A percentile compares a stretch with the other conserved stretches of the same genome.
These are phyloP conservation scores for Huntiella savannae DNA, from an alignment of 2,329 filamentous ascomycete species.

Conservation along the genomic window DNA sequence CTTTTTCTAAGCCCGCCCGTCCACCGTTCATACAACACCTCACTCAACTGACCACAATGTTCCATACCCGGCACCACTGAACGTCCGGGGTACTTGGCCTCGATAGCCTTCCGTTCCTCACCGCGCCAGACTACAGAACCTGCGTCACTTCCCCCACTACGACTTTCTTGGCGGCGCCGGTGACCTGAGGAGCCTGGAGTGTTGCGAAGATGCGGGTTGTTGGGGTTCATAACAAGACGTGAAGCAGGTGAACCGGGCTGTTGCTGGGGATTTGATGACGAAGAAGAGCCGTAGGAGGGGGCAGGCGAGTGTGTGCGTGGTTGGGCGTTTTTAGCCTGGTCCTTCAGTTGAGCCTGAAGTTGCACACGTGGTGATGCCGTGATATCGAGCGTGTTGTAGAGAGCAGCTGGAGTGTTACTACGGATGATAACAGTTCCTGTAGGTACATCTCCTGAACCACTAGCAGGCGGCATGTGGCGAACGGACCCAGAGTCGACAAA, in stretches of 20 bases:
- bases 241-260: slow-evolving; percentile 21
- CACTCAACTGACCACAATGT: slow-evolving; percentile 72
- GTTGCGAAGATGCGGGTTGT: slow-evolving; percentile 61
- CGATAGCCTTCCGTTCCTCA: slow-evolving; percentile 18
- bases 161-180: slow-evolving; percentile 39
- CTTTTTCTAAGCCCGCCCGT: slow-evolving; percentile 58
- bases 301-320: slow-evolving; percentile 9
- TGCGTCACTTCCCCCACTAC: slow-evolving; percentile 23
- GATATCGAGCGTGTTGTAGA: slow-evolving; percentile 10
- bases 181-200: slow-evolving; percentile 29
- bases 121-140: slow-evolving; percentile 12
- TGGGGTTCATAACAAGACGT: slow-evolving; percentile 60
- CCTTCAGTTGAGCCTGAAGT: neutral
- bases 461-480: slow-evolving; percentile 1
- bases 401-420: neutral
- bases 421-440: slow-evolving; percentile 36
- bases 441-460: slow-evolving; percentile 19
- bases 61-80: slow-evolving; percentile 58
- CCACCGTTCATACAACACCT: slow-evolving; percentile 84
- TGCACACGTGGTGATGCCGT: slow-evolving; percentile 4
- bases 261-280: slow-evolving; percentile 1
- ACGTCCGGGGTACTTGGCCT: slow-evolving; percentile 35
- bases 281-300: neutral
- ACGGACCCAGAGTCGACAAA: slow-evolving; percentile 8
- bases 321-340: slow-evolving; percentile 12